A percentile compares a stretch with the other conserved stretches of the same genome.
phyloP scores from a whole-genome alignment of 768 basidiomycete species.

The Trametes gibbosa region DNA sequence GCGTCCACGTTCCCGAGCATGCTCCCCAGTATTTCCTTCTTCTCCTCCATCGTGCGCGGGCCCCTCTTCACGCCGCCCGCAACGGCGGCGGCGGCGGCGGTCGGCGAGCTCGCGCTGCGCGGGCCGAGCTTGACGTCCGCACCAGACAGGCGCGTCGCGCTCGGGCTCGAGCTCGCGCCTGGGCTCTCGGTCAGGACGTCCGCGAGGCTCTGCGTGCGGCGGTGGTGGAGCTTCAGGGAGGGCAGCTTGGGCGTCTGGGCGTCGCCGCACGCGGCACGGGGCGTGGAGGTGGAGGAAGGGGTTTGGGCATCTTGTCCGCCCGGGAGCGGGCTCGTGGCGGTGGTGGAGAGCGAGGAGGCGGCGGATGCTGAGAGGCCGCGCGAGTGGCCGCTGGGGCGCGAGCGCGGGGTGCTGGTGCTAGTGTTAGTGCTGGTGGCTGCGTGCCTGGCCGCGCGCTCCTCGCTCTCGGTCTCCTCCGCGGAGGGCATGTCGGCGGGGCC shows the following conservation, averaged over 20 bases:
- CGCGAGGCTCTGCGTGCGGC: constrained; percentile 23
- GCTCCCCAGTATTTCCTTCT: constrained; percentile 74
- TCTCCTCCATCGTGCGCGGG: constrained; percentile 66
- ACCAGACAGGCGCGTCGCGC: constrained; percentile 4
- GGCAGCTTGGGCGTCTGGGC: constrained; percentile 8
- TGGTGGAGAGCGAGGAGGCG: constrained; percentile 7
- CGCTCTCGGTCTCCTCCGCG: constrained; percentile 15
- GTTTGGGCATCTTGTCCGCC: too few species aligned
- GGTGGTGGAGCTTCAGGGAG: constrained; percentile 18
- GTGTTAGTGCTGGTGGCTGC: neutral
- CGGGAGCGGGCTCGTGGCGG: neutral
- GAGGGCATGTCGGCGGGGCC: constrained; percentile 1
- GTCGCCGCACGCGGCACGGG: neutral
- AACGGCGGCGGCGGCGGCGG: constrained; percentile 27
- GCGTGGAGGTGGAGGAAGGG: neutral
- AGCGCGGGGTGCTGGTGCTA: neutral
- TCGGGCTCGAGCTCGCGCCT: too few species aligned
- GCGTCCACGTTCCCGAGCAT: constrained; percentile 92
- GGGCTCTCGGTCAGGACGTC: constrained; percentile 15
- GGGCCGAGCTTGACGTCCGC: neutral
- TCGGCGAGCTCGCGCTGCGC: constrained; percentile 20
- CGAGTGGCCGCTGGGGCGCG: constrained; percentile 1
- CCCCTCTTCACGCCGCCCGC: constrained; percentile 19
- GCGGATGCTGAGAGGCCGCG: constrained; percentile 14
- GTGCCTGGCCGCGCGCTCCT: neutral